phyloP scores from a whole-genome alignment of 495 filamentous ascomycete genomes.

The Aspergillus biplanus region DNA sequence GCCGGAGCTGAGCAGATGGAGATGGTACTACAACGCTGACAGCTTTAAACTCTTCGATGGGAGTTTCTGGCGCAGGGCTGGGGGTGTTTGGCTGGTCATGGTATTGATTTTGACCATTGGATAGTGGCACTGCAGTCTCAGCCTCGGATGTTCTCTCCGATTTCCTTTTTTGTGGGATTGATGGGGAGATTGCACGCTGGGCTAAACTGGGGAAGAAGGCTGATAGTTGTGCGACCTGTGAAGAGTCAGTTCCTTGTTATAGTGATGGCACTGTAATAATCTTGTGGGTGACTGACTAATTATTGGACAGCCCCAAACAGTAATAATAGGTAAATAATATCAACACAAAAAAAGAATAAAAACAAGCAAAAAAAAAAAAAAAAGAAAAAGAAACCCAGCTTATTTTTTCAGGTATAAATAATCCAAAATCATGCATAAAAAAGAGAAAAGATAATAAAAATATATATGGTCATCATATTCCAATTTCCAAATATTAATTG shows the following conservation, averaged over 20 bases:
- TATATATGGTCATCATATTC: not conserved
- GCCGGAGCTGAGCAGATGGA: conserved; percentile 25
- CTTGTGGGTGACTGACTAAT: not conserved
- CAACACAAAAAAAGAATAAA: conserved; percentile 6
- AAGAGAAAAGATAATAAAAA: not conserved
- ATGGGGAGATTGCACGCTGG: conserved; percentile 16
- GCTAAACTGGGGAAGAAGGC: conserved; percentile 8
- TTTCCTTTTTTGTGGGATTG: conserved; percentile 24
- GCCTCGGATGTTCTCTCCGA: conserved; percentile 15
- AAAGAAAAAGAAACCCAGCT: not conserved
- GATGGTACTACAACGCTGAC: conserved; percentile 34
- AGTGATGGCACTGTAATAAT: not conserved
- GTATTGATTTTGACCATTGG: not conserved
- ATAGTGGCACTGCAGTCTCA: not conserved
- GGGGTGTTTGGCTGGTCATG: conserved; percentile 14
- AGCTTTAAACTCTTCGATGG: not conserved
- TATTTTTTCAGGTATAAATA: not conserved
- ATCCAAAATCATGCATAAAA: not conserved
- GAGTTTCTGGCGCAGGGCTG: conserved; percentile 5
- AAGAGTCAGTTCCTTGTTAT: conserved; percentile 15
- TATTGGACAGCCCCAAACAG: too few relatives aligned
- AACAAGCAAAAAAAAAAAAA: not conserved
- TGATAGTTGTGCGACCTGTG: not conserved
- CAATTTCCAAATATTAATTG: not conserved
- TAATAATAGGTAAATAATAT: too few relatives aligned